A percentile compares a stretch with the other conserved stretches of the same genome.
phyloP scores from a whole-genome alignment of 768 basidiomycete genomes.

The Pleurotus ostreatus region DNA sequence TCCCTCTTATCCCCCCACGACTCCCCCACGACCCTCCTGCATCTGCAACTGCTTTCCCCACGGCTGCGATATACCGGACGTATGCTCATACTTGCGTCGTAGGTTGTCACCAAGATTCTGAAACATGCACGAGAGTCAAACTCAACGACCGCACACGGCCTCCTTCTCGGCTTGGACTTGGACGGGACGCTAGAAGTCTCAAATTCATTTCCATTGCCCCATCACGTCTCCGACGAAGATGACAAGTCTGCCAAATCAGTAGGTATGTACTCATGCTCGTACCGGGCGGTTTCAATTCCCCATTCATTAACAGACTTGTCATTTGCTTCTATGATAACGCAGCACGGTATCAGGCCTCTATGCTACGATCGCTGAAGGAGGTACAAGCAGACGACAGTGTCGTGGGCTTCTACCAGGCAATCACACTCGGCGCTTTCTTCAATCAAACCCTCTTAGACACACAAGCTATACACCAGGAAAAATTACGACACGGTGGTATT shows the following conservation, averaged over 20 bases:
- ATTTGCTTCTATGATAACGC: slow-evolving; percentile 11
- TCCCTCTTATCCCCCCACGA: too few relatives aligned
- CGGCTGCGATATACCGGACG: too few relatives aligned
- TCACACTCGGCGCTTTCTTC: slow-evolving; percentile 80
- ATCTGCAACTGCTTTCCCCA: too few relatives aligned
- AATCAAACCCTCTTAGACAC: slow-evolving; percentile 78
- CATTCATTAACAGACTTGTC: slow-evolving; percentile 6
- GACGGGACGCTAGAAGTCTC: slow-evolving; percentile 89
- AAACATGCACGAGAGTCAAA: slow-evolving; percentile 85
- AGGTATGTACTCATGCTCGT: slow-evolving; percentile 40
- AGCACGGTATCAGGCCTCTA: slow-evolving; percentile 80
- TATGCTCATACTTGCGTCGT: slow-evolving; percentile 9
- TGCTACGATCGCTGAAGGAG: slow-evolving; percentile 86
- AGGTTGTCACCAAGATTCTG: slow-evolving; percentile 92
- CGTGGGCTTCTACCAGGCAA: slow-evolving; percentile 93
- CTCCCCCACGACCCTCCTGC: too few relatives aligned
- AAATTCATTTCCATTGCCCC: slow-evolving; percentile 83
- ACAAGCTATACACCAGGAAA: slow-evolving; percentile 82
- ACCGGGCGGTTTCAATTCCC: slow-evolving; percentile 1
- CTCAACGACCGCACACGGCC: slow-evolving; percentile 73
- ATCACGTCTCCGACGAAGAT: slow-evolving; percentile 70
- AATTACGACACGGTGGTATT: slow-evolving; percentile 80
- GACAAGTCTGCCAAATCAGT: slow-evolving; percentile 76
- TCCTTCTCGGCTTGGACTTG: slow-evolving; percentile 87
- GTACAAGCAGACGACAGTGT: slow-evolving; percentile 89